Conservation (phyloP, 441 rosid species). For the Adansonia gregorii region DNA sequence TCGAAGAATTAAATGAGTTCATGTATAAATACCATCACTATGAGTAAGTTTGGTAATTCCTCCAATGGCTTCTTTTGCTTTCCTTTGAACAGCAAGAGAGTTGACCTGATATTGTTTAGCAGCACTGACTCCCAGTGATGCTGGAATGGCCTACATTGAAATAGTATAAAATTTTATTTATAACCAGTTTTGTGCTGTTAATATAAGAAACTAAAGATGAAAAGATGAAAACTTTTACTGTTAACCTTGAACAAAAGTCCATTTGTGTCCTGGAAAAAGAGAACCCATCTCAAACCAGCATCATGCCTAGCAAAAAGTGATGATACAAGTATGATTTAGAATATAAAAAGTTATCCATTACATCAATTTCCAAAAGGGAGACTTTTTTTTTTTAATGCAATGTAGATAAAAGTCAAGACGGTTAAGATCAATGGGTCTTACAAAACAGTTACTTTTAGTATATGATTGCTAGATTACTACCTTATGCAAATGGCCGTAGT, state of each 20-base stretch:
- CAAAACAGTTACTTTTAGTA: not conserved
- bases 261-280: constrained; percentile 98
- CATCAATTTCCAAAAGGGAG: not conserved
- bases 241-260: constrained; percentile 96
- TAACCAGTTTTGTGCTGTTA: constrained; percentile 5
- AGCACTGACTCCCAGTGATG: constrained; percentile 89
- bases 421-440: not conserved
- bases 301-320: constrained; percentile 56
- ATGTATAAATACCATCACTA: constrained; percentile 62
- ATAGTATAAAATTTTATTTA: constrained; percentile 10
- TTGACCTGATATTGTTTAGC: constrained; percentile 82
- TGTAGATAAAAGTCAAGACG: not conserved
- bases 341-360: not conserved
- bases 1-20: not conserved
- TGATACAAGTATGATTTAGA: not conserved
- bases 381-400: not conserved
- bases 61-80: constrained; percentile 98
- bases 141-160: constrained; percentile 81
- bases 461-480: not conserved
- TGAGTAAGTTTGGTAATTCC: constrained; percentile 92
- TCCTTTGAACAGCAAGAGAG: constrained; percentile 97
- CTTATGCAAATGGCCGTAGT: not conserved
- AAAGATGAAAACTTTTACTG: constrained; percentile 14
- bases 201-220: not conserved
- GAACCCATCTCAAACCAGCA: constrained; percentile 84